A percentile compares a stretch with the other conserved stretches of the same genome.
These are phyloP conservation scores for Hypholoma sublateritium DNA, from an alignment of 768 basidiomycete genomes.

Conservation along the genomic window DNA sequence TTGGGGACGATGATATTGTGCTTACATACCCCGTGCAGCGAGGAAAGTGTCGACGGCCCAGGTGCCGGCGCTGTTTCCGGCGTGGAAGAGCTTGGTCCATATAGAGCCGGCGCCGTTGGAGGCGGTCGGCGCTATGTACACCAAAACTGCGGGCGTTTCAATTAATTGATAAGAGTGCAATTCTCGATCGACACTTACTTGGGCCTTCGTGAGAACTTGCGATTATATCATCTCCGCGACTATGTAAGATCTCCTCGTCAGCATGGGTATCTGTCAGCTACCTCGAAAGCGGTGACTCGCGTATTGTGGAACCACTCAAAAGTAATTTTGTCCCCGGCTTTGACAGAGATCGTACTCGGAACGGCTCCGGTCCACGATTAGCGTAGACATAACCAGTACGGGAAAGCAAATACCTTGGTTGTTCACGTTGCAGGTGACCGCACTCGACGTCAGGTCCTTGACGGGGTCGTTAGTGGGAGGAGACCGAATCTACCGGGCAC, in stretches of 20 bases:
- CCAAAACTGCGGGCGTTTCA: constrained; percentile 21
- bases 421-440: constrained; percentile 33
- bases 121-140: constrained; percentile 30
- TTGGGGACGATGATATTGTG: constrained; percentile 34
- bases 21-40: constrained; percentile 25
- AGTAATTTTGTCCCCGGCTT: constrained; percentile 30
- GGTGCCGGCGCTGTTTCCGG: constrained; percentile 20
- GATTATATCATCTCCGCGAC: constrained; percentile 37
- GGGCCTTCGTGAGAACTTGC: constrained; percentile 34
- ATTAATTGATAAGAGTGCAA: background rate
- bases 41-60: constrained; percentile 36
- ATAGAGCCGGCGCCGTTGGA: constrained; percentile 29
- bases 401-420: constrained; percentile 21
- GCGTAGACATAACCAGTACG: background rate
- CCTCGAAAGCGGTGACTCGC: constrained; percentile 11
- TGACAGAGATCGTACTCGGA: constrained; percentile 26
- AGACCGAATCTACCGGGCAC: constrained; percentile 29
- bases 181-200: constrained; percentile 12
- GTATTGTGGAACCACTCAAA: constrained; percentile 36
- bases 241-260: constrained; percentile 7
- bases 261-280: background rate
- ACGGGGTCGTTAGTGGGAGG: constrained; percentile 36
- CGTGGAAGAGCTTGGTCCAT: constrained; percentile 35
- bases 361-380: constrained; percentile 19
- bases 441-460: constrained; percentile 30